Percentiles rank a stretch among this genome's conserved stretches.
Conservation (phyloP, 176 grass and related monocot species). For the Musa itinerans region DNA sequence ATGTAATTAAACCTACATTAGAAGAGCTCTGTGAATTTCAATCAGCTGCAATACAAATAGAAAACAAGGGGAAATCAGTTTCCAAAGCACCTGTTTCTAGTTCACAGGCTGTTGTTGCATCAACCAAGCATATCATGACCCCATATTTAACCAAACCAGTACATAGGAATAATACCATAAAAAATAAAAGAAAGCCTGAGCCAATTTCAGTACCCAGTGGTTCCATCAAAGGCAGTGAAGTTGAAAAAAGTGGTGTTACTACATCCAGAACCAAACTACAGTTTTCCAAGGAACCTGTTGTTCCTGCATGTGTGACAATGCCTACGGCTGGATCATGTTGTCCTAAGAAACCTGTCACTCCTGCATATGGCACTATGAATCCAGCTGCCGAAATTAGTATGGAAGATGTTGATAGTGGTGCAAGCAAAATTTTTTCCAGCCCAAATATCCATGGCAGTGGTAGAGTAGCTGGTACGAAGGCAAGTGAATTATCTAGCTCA, state of each 20-base stretch:
- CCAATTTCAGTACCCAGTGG: constrained; percentile 32
- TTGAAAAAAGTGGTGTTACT: constrained; percentile 4
- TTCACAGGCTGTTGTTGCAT: constrained; percentile 29
- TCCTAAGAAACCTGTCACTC: constrained; percentile 46
- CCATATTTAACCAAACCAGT: constrained; percentile 46
- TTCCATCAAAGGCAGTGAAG: constrained; percentile 15
- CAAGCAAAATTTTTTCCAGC: constrained; percentile 29
- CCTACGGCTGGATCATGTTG: constrained; percentile 37
- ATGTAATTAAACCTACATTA: constrained; percentile 4
- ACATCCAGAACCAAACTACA: too few relatives aligned
- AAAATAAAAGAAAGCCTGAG: constrained; percentile 50
- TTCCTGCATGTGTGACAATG: background rate
- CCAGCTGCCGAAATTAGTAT: constrained; percentile 21
- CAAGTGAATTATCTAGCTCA: constrained; percentile 28
- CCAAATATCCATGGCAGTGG: constrained; percentile 17
- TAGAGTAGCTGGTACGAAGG: constrained; percentile 10
- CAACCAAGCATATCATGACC: constrained; percentile 39
- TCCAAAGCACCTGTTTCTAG: constrained; percentile 27
- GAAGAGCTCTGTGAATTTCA: constrained; percentile 10
- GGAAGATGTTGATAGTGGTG: constrained; percentile 22
- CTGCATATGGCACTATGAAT: constrained; percentile 35
- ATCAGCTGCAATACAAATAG: constrained; percentile 26
- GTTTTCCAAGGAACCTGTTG: too few relatives aligned
- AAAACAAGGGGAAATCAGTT: constrained; percentile 27
- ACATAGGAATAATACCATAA: constrained; percentile 40